phyloP scores from a whole-genome alignment of 306 rosid genomes.

The Rosa rugosa region DNA sequence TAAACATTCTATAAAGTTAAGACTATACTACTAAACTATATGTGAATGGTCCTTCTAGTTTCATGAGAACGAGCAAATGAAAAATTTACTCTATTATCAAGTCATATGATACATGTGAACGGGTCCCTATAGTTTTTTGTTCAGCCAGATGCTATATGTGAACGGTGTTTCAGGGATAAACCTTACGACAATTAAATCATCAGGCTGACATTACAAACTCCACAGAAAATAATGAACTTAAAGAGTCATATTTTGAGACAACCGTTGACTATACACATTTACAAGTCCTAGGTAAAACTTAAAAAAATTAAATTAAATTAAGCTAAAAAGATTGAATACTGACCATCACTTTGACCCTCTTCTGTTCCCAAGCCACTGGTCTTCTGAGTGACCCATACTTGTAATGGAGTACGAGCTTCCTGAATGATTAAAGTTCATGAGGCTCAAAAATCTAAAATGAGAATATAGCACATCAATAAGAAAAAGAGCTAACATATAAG shows the following conservation, averaged over 20 bases:
- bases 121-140: background rate
- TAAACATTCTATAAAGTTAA: background rate
- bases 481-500: conserved; percentile 14
- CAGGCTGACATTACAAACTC: background rate
- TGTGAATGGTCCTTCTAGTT: background rate
- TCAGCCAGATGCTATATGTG: background rate
- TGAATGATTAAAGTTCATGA: conserved; percentile 39
- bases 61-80: background rate
- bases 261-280: conserved; percentile 7
- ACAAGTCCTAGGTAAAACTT: background rate
- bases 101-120: background rate
- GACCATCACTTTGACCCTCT: conserved; percentile 63
- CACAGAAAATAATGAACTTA: background rate
- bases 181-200: background rate
- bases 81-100: background rate
- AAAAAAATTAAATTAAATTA: background rate
- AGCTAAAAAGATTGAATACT: conserved; percentile 21
- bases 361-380: conserved; percentile 61
- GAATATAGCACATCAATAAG: background rate
- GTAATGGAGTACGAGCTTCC: conserved; percentile 92
- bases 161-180: background rate
- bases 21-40: background rate
- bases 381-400: conserved; percentile 90
- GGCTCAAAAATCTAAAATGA: conserved; percentile 20
- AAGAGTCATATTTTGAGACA: conserved; percentile 14